Evolutionary conservation across 768 basidiomycete genomes (phyloP), one percentile per base, ranked within the genome.

Genomic region (Leccinum pellstonianum): DNA sequence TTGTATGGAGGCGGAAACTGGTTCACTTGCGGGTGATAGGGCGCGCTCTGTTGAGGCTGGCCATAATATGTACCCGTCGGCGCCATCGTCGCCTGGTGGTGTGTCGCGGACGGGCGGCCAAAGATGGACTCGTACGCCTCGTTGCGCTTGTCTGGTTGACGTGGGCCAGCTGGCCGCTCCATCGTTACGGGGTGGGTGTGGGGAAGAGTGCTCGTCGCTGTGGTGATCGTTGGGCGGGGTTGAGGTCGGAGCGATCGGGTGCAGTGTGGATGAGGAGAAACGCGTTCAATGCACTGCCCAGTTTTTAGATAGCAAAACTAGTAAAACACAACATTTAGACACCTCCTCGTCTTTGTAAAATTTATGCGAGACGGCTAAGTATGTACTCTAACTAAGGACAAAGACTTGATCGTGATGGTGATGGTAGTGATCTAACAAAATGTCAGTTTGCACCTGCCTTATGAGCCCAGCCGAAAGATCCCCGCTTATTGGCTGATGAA

Each of bases 91-190:
- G 66, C 59, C 59, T 76, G 75, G 65, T 86, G 86, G 72, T 85
- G 85, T 33, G 77, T 64, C 50, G 79, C 76, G 54, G 84, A 83
- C 54, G 90, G 88, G 25, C 91, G 83, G 25, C 91, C 91, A 75
- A 94, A 94, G 77, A 94, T 93, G 69, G 87, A 84, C 74, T 93
- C 89, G 77, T 92, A 94, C 50, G 91, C 91, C 57, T 86, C 83
- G 74, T 84, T 78, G 55, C 91, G 87, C 71, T 91, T 91, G 76
- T 91, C 88, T 49, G 80, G 79, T 25, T 76, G 75, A 55, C 80
- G 73, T 76, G 88, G 87, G 54, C 88, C 89, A 66, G 83, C 71
- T 60, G 81, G 82, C 64, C 79, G 76, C 65, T 83, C 81, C 81
- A 82, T 82, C 58, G 61, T 60, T 27, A n/a, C 47, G 41, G 31